Evolutionary conservation across 768 basidiomycete species (phyloP).

Genomic region (Suillus plorans): DNA sequence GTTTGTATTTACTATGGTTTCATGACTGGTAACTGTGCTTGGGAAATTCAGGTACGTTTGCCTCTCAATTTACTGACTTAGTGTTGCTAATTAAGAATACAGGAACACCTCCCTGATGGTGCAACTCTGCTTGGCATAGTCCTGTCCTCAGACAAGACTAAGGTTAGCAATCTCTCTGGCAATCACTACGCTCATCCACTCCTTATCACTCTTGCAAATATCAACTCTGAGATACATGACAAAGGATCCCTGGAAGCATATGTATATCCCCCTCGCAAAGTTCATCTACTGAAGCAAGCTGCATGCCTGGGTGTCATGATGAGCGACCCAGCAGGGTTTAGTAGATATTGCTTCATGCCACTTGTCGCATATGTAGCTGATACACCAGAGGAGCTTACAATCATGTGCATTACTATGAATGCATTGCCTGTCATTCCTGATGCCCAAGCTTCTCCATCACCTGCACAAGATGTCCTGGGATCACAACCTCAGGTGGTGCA

Average conservation of each 20-base stretch:
- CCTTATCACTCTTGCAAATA: constrained; percentile 15
- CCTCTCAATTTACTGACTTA: not conserved
- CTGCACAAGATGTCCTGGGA: constrained; percentile 41
- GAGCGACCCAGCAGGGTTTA: constrained; percentile 21
- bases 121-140: constrained; percentile 31
- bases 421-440: constrained; percentile 35
- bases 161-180: constrained; percentile 9
- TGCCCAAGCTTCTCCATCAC: constrained; percentile 38
- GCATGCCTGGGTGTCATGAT: constrained; percentile 22
- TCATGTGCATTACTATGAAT: constrained; percentile 15
- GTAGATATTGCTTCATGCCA: constrained; percentile 16
- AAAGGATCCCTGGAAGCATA: constrained; percentile 19
- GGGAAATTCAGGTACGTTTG: constrained; percentile 24
- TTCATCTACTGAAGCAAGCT: constrained; percentile 20
- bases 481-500: constrained; percentile 39
- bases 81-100: not conserved
- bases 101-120: constrained; percentile 22
- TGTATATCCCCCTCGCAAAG: constrained; percentile 17
- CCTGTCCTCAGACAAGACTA: constrained; percentile 33
- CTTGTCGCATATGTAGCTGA: constrained; percentile 28
- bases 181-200: constrained; percentile 11
- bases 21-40: constrained; percentile 24
- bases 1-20: constrained; percentile 19
- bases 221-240: constrained; percentile 6
- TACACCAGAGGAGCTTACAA: constrained; percentile 2